Evolutionary conservation across 805 yeast genomes (phyloP).

Genomic region (Schwanniomyces yamadae): DNA sequence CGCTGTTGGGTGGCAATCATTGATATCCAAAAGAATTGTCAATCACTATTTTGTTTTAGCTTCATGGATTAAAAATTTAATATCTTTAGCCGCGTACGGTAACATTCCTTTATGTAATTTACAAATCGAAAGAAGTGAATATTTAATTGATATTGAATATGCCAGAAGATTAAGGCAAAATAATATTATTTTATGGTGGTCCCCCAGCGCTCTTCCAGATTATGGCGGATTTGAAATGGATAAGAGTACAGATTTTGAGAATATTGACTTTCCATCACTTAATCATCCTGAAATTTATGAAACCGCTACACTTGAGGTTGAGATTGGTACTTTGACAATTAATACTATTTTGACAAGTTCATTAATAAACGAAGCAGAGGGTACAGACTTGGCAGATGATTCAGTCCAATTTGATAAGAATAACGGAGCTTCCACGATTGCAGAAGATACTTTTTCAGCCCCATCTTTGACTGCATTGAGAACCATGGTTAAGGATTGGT

Average conservation of each 20-base stretch:
- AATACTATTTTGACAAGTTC: constrained; percentile 87
- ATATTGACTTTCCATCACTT: constrained; percentile 63
- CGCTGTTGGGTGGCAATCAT: constrained; percentile 78
- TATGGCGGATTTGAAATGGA: constrained; percentile 81
- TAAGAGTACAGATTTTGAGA: constrained; percentile 52
- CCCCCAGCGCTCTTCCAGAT: constrained; percentile 74
- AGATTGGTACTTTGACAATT: constrained; percentile 74
- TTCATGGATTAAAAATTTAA: constrained; percentile 66
- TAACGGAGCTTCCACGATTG: constrained; percentile 52
- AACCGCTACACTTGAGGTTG: constrained; percentile 74
- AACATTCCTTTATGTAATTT: constrained; percentile 86
- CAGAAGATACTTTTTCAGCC: constrained; percentile 80
- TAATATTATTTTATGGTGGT: constrained; percentile 91
- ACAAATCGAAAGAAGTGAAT: constrained; percentile 72
- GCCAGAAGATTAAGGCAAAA: constrained; percentile 70
- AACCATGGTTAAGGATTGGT: constrained; percentile 80
- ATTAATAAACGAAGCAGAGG: constrained; percentile 83
- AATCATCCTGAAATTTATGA: constrained; percentile 79
- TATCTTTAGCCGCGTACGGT: constrained; percentile 65
- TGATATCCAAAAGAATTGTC: constrained; percentile 60
- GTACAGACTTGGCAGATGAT: constrained; percentile 67
- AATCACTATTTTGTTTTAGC: constrained; percentile 74
- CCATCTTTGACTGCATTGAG: constrained; percentile 72
- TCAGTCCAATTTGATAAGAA: constrained; percentile 30
- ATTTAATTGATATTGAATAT: constrained; percentile 79